Conservation (phyloP, 1,284 basidiomycete genomes). For the Coriolopsis trogii region DNA sequence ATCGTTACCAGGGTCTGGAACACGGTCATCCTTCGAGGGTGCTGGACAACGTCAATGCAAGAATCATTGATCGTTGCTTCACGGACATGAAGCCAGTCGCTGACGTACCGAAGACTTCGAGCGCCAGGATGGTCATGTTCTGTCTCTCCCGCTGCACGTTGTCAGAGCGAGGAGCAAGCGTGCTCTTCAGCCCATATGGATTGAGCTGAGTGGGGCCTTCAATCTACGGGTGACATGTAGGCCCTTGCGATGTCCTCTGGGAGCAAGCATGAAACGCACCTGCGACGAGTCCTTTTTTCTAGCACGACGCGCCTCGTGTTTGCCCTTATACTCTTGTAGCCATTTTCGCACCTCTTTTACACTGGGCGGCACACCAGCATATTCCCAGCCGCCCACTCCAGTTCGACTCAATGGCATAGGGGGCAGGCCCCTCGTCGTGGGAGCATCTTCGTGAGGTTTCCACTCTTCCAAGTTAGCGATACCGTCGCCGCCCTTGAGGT, state of each 20-base stretch:
- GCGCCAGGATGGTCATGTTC: conserved; percentile 79
- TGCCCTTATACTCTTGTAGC: conserved; percentile 39
- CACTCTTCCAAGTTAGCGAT: conserved; percentile 57
- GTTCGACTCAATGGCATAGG: conserved; percentile 11
- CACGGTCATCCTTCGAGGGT: conserved; percentile 60
- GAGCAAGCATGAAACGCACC: conserved; percentile 36
- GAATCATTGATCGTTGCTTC: not conserved
- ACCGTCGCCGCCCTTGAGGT: conserved; percentile 64
- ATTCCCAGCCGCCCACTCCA: conserved; percentile 75
- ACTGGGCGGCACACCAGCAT: conserved; percentile 66
- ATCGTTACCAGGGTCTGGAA: conserved; percentile 77
- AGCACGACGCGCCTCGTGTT: not conserved
- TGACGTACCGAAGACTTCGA: conserved; percentile 82
- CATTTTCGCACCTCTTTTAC: conserved; percentile 53
- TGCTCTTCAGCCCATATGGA: conserved; percentile 66
- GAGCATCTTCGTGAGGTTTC: conserved; percentile 28
- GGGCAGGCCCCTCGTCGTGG: not conserved
- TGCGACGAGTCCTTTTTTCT: conserved; percentile 50
- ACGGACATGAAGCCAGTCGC: not conserved
- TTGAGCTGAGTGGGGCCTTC: conserved; percentile 78
- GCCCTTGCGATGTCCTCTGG: conserved; percentile 10
- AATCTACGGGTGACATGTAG: conserved; percentile 50
- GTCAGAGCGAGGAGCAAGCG: conserved; percentile 47
- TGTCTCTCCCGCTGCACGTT: conserved; percentile 61
- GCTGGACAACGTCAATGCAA: conserved; percentile 42